Conservation (phyloP, 768 basidiomycete species). For the Boletus vinaceobasis region DNA sequence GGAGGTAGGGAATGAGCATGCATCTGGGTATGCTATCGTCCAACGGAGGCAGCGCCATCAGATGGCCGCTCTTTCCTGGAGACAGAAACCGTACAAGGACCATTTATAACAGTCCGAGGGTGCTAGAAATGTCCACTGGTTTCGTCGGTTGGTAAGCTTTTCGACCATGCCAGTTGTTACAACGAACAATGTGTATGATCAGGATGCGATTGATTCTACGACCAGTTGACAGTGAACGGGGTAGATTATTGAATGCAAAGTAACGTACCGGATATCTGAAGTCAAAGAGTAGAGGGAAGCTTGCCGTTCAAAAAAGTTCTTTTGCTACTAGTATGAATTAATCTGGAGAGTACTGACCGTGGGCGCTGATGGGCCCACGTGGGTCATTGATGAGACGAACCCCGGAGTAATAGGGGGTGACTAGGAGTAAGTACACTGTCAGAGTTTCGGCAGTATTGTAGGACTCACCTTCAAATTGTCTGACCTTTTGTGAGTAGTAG, state of each 20-base stretch:
- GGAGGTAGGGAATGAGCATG: not conserved
- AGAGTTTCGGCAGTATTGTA: not conserved
- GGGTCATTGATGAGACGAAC: not conserved
- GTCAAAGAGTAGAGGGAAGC: too few relatives aligned
- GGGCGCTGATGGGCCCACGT: not conserved
- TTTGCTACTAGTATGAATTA: too few relatives aligned
- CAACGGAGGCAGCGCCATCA: not conserved
- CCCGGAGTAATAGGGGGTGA: not conserved
- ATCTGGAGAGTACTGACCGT: not conserved
- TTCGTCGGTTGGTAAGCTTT: not conserved
- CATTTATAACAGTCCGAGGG: not conserved
- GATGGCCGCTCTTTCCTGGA: not conserved
- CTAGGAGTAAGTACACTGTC: not conserved
- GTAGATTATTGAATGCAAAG: not conserved
- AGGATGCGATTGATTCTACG: not conserved
- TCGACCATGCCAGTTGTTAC: not conserved
- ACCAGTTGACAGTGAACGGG: not conserved
- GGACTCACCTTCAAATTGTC: too few relatives aligned
- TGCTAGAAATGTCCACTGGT: not conserved
- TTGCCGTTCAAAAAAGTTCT: too few relatives aligned
- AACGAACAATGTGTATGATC: not conserved
- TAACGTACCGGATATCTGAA: not conserved
- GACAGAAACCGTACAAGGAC: not conserved
- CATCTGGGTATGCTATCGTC: not conserved
- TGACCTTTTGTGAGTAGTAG: too few relatives aligned